Evolutionary conservation across 108 stramenopile species (phyloP).

Genomic region (Nitzschia palea): DNA sequence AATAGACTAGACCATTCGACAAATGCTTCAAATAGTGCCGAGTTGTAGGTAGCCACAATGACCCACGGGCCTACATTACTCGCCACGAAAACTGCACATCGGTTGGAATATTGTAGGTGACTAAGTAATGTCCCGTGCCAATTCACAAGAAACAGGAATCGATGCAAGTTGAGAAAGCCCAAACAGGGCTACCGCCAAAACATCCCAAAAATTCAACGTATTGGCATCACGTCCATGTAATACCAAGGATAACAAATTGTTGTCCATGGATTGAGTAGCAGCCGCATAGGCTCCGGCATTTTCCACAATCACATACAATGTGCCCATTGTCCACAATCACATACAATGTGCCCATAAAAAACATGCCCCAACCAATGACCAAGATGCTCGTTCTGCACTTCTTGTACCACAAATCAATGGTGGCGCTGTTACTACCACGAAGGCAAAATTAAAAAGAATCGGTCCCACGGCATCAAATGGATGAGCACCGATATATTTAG

Average conservation of each 20-base stretch:
- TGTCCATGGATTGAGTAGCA: background rate
- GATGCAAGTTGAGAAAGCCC: slow-evolving; percentile 12
- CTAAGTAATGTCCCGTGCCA: slow-evolving; percentile 1
- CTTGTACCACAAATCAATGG: background rate
- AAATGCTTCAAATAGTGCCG: slow-evolving; percentile 18
- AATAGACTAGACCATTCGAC: slow-evolving; percentile 18
- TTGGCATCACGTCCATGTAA: background rate
- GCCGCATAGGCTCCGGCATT: background rate
- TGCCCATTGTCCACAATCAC: background rate
- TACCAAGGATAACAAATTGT: slow-evolving; percentile 11
- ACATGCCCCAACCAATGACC: slow-evolving; percentile 4
- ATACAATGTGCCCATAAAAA: slow-evolving; percentile 6
- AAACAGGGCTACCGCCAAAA: slow-evolving; percentile 2
- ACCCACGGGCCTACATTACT: slow-evolving; percentile 1
- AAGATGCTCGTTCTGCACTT: background rate
- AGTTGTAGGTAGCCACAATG: slow-evolving; percentile 12
- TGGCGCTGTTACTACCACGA: slow-evolving; percentile 10
- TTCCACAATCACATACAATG: background rate
- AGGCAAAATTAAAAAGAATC: slow-evolving; percentile 11
- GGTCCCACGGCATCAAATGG: slow-evolving; percentile 21
- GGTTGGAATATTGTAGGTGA: background rate
- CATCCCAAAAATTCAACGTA: background rate
- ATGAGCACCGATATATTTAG: background rate
- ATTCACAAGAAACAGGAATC: slow-evolving; percentile 11
- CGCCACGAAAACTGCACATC: background rate